A percentile compares a stretch with the other conserved stretches of the same genome.
These are phyloP conservation scores for Rhizopogon salebrosus DNA, from an alignment of 768 basidiomycete genomes.

Conservation along the genomic window DNA sequence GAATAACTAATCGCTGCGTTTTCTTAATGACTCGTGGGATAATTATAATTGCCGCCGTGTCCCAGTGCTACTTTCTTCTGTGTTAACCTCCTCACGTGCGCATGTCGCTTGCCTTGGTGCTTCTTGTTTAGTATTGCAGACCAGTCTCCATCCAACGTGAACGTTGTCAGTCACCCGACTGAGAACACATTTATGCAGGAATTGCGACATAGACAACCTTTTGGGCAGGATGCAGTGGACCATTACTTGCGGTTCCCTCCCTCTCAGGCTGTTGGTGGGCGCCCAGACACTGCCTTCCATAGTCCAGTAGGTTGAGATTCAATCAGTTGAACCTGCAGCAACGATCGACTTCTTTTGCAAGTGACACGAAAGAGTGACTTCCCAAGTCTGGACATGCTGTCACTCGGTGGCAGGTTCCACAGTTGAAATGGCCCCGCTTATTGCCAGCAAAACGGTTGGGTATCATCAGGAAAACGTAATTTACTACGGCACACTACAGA, in stretches of 20 bases:
- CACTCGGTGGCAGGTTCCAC: slow-evolving; percentile 15
- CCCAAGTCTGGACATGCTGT: slow-evolving; percentile 34
- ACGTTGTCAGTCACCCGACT: slow-evolving; percentile 20
- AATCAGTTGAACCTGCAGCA: background rate
- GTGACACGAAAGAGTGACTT: slow-evolving; percentile 31
- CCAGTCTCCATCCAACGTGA: slow-evolving; percentile 35
- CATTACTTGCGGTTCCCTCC: slow-evolving; percentile 42
- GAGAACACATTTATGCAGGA: slow-evolving; percentile 41
- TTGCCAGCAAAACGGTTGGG: slow-evolving; percentile 30
- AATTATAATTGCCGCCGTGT: background rate
- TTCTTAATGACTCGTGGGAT: background rate
- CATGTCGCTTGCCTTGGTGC: too few relatives aligned
- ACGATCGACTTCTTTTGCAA: slow-evolving; percentile 12
- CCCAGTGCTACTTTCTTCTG: background rate
- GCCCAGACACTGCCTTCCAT: slow-evolving; percentile 43
- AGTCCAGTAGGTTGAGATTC: slow-evolving; percentile 38
- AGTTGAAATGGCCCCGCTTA: slow-evolving; percentile 31
- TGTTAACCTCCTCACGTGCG: background rate
- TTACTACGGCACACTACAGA: too few relatives aligned
- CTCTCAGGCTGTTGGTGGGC: slow-evolving; percentile 53
- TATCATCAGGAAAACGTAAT: too few relatives aligned
- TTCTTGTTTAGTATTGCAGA: slow-evolving; percentile 45
- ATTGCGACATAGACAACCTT: slow-evolving; percentile 21
- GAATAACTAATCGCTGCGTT: too few relatives aligned
- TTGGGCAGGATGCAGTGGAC: slow-evolving; percentile 29